Percentiles rank a stretch among this genome's conserved stretches.
Evolutionary conservation across 495 filamentous ascomycete species (phyloP).

Genomic region (Xylaria curta): DNA sequence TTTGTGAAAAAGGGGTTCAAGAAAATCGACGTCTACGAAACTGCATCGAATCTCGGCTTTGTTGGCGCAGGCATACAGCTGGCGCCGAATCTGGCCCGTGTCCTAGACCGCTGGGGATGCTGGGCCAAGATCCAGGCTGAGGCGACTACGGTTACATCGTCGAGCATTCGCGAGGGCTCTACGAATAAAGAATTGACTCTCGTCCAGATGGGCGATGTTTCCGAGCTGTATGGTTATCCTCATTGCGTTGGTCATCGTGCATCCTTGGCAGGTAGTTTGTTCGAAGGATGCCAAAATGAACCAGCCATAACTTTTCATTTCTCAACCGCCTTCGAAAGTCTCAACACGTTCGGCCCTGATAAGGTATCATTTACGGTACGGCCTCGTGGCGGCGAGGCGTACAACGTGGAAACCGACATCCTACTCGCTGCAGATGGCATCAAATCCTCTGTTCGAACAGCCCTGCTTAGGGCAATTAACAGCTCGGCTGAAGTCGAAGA

Average conservation of each 20-base stretch:
- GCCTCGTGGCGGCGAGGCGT: slow-evolving; percentile 63
- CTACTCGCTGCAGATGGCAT: slow-evolving; percentile 77
- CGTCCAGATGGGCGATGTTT: slow-evolving; percentile 71
- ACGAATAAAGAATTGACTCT: slow-evolving; percentile 71
- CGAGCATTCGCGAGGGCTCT: slow-evolving; percentile 65
- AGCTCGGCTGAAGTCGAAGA: slow-evolving; percentile 67
- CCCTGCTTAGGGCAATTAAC: slow-evolving; percentile 64
- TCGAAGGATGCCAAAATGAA: slow-evolving; percentile 69
- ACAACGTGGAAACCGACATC: slow-evolving; percentile 67
- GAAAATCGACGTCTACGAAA: slow-evolving; percentile 75
- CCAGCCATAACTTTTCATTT: slow-evolving; percentile 73
- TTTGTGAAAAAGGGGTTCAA: slow-evolving; percentile 76
- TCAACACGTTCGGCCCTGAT: slow-evolving; percentile 60
- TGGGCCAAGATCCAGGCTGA: slow-evolving; percentile 72
- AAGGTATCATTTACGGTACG: slow-evolving; percentile 61
- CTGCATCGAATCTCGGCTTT: slow-evolving; percentile 75
- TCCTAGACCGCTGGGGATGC: slow-evolving; percentile 71
- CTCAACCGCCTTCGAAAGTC: slow-evolving; percentile 57
- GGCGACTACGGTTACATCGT: slow-evolving; percentile 55
- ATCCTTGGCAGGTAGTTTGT: slow-evolving; percentile 72
- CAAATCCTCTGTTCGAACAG: slow-evolving; percentile 67
- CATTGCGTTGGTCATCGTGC: slow-evolving; percentile 82
- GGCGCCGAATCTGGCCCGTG: slow-evolving; percentile 78
- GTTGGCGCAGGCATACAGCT: slow-evolving; percentile 85
- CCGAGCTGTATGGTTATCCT: slow-evolving; percentile 70